Evolutionary conservation across 257 asterid genomes (phyloP), one percentile per base, ranked within the genome.

Genomic region (Coffea canephora): DNA sequence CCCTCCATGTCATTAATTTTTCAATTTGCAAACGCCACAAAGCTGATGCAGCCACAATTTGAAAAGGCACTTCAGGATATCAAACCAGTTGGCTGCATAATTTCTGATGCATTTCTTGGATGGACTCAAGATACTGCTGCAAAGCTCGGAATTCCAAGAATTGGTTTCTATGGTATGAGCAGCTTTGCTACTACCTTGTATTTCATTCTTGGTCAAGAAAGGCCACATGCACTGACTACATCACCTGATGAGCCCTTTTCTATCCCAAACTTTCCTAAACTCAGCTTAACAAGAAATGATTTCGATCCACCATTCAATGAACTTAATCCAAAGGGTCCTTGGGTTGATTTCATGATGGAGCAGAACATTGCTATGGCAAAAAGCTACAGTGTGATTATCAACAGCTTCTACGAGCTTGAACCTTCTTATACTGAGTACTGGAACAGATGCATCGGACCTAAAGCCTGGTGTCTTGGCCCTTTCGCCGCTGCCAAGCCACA

Each of bases 71-170:
- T 92, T 0, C 70, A 85, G 65, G 62, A 65, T 46, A 84, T 93
- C 0, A 52, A 25, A 4, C 90, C 89, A 5, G 87, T 83, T 5
- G 78, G 88, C 1, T 91, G 94, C 87, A 41, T 94, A 0, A 81
- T 94, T 0, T 92, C 98, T 9, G 97, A 94, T 61, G 78, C 78
- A 0, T 90, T 90, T 45, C 82, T 92, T 0, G 96, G 94, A 0
- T 94, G 96, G 90, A 92, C 96, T 8, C 89, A 84, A 16, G 50
- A 85, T 1, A 86, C 88, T 0, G 97, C 97, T 2, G 59, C 77
- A 0, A 86, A 82, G 54, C 65, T 85, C 0, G 80, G 84, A 0
- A 85, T 92, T 13, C 98, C 97, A 0, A 77, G 97, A 69, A 69
- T 89, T 0, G 86, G 46, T 0, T 94, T 86, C 64, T 88, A 52